phyloP scores from a whole-genome alignment of 1,284 basidiomycete genomes.

The Cystobasidiaceae sp. region DNA sequence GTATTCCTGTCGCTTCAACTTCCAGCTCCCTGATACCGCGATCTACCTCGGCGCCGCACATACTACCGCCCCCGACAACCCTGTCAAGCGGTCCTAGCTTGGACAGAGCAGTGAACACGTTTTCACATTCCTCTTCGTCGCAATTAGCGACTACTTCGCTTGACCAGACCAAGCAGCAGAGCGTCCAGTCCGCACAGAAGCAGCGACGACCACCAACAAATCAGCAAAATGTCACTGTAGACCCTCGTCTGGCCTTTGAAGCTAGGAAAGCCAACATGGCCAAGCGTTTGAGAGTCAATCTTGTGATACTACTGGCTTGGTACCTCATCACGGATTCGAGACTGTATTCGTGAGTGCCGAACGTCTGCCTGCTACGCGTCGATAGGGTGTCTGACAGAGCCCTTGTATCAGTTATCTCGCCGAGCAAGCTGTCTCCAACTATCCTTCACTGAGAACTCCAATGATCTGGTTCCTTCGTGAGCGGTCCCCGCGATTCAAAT shows the following conservation, averaged over 20 bases:
- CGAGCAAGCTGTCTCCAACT: not conserved
- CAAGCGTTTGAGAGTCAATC: slow-evolving; percentile 14
- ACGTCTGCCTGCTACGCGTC: not conserved
- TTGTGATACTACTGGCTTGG: slow-evolving; percentile 26
- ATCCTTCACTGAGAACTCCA: not conserved
- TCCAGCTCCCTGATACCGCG: slow-evolving; percentile 1
- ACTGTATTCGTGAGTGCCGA: slow-evolving; percentile 24
- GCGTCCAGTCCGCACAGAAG: not conserved
- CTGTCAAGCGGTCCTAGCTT: not conserved
- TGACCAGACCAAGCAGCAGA: not conserved
- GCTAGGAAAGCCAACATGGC: slow-evolving; percentile 12
- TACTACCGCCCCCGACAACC: slow-evolving; percentile 5
- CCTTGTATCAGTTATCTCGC: not conserved
- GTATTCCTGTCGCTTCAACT: not conserved
- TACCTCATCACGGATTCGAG: slow-evolving; percentile 27
- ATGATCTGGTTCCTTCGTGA: slow-evolving; percentile 13
- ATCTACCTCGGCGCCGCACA: slow-evolving; percentile 16
- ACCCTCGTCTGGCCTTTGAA: slow-evolving; percentile 12
- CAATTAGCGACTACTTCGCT: not conserved
- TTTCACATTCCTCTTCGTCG: not conserved
- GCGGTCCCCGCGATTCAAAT: not conserved
- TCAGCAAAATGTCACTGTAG: slow-evolving; percentile 7
- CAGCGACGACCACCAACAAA: not conserved
- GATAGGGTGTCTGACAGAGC: not conserved
- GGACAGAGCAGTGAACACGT: not conserved